phyloP scores from a whole-genome alignment of 1,284 basidiomycete genomes.

The Butyriboletus appendiculatus region DNA sequence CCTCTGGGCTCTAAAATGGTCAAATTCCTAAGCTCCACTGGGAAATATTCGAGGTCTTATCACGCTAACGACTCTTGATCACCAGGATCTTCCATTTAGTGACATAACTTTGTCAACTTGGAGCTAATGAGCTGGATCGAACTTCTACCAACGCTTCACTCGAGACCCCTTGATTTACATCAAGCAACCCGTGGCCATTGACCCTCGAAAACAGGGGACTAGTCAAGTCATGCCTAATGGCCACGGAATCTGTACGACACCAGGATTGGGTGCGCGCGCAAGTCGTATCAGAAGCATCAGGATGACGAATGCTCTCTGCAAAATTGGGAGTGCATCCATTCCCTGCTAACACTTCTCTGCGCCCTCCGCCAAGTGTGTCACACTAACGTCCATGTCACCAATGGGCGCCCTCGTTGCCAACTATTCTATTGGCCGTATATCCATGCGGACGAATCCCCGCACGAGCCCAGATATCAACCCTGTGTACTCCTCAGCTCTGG shows the following conservation, averaged over 20 bases:
- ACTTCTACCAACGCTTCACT: slow-evolving; percentile 8
- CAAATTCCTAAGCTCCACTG: slow-evolving; percentile 28
- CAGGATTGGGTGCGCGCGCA: slow-evolving; percentile 4
- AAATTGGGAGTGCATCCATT: slow-evolving; percentile 32
- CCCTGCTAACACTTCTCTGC: slow-evolving; percentile 29
- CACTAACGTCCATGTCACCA: slow-evolving; percentile 6
- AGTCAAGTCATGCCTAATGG: neutral
- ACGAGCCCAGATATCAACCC: slow-evolving; percentile 6
- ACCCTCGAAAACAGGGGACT: slow-evolving; percentile 27
- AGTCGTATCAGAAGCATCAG: slow-evolving; percentile 28
- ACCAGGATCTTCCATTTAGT: slow-evolving; percentile 34
- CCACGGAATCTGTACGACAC: slow-evolving; percentile 18
- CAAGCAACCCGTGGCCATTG: slow-evolving; percentile 8
- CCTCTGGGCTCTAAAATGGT: slow-evolving; percentile 22
- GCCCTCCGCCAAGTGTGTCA: slow-evolving; percentile 19
- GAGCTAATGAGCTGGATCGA: slow-evolving; percentile 12
- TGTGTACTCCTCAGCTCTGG: neutral
- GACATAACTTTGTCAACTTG: slow-evolving; percentile 21
- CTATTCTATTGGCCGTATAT: slow-evolving; percentile 7
- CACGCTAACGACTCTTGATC: slow-evolving; percentile 27
- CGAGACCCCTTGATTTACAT: slow-evolving; percentile 22
- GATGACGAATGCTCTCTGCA: slow-evolving; percentile 16
- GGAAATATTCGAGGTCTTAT: slow-evolving; percentile 25
- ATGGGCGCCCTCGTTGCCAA: slow-evolving; percentile 11
- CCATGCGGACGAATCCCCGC: slow-evolving; percentile 5